These are phyloP conservation scores for Penicillium paradoxum DNA, from an alignment of 495 filamentous ascomycete species.

Conservation along the genomic window DNA sequence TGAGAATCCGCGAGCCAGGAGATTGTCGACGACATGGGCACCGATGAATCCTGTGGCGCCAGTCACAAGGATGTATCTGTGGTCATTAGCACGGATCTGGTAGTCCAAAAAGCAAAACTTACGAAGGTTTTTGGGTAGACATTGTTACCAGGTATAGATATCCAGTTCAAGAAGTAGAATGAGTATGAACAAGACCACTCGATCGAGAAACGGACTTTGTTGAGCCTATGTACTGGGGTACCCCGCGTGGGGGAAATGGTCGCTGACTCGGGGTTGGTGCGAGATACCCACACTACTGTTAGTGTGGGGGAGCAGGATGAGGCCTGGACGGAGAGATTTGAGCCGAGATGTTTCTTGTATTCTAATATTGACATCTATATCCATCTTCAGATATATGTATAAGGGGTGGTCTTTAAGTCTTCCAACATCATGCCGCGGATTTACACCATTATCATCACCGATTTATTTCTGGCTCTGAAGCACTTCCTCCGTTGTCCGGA, in stretches of 20 bases:
- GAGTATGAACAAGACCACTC: background rate
- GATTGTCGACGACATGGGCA: conserved; percentile 35
- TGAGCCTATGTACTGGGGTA: background rate
- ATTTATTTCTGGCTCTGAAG: conserved; percentile 19
- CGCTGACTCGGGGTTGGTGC: background rate
- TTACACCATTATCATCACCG: too few species aligned
- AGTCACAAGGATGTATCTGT: conserved; percentile 34
- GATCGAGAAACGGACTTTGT: background rate
- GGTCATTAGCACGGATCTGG: background rate
- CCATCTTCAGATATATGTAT: background rate
- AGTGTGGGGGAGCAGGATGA: background rate
- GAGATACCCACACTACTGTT: background rate
- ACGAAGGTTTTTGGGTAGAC: conserved; percentile 4
- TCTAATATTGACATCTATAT: background rate
- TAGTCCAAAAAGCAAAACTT: background rate
- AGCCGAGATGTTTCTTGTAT: background rate
- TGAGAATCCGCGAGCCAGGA: conserved; percentile 26
- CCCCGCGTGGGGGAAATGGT: background rate
- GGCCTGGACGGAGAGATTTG: background rate
- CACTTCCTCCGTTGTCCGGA: conserved; percentile 61
- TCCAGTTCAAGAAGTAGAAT: background rate
- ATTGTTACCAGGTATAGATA: background rate
- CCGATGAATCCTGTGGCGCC: conserved; percentile 40
- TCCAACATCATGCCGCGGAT: background rate
- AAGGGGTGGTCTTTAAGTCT: background rate